These are phyloP conservation scores for Emericellopsis terricola DNA, from an alignment of 495 filamentous ascomycete species.

Conservation along the genomic window DNA sequence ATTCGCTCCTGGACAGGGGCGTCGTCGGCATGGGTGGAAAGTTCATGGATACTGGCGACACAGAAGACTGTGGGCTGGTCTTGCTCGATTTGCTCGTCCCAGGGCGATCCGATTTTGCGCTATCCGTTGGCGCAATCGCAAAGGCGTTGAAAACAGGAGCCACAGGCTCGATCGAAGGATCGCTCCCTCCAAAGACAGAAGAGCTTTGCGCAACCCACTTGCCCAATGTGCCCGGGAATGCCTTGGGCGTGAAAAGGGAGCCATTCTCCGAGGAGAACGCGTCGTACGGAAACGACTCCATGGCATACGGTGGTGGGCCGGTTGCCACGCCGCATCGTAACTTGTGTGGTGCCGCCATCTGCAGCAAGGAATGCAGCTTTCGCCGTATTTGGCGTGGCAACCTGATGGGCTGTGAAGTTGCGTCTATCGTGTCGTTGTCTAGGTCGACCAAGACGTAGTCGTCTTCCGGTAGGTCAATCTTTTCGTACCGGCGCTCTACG, in stretches of 20 bases:
- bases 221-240: slow-evolving; percentile 52
- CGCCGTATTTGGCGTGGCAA: slow-evolving; percentile 79
- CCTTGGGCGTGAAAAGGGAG: slow-evolving; percentile 51
- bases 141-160: slow-evolving; percentile 76
- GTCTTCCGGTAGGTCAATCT: slow-evolving; percentile 82
- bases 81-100: slow-evolving; percentile 63
- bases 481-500: slow-evolving; percentile 85
- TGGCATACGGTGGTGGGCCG: slow-evolving; percentile 83
- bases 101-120: slow-evolving; percentile 51
- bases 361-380: slow-evolving; percentile 75
- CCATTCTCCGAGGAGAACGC: slow-evolving; percentile 74
- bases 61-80: slow-evolving; percentile 66
- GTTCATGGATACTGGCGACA: slow-evolving; percentile 63
- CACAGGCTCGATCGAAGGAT: slow-evolving; percentile 26
- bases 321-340: slow-evolving; percentile 68
- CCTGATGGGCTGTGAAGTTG: slow-evolving; percentile 48
- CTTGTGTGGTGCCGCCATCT: slow-evolving; percentile 79
- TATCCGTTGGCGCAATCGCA: slow-evolving; percentile 52
- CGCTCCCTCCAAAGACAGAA: slow-evolving; percentile 57
- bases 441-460: slow-evolving; percentile 92
- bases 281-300: slow-evolving; percentile 82
- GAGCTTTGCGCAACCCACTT: slow-evolving; percentile 82
- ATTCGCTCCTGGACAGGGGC: slow-evolving; percentile 72
- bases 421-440: slow-evolving; percentile 75
- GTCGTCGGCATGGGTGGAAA: slow-evolving; percentile 62